Evolutionary conservation across 495 filamentous ascomycete species (phyloP).

Genomic region (Pyrenula massariospora): DNA sequence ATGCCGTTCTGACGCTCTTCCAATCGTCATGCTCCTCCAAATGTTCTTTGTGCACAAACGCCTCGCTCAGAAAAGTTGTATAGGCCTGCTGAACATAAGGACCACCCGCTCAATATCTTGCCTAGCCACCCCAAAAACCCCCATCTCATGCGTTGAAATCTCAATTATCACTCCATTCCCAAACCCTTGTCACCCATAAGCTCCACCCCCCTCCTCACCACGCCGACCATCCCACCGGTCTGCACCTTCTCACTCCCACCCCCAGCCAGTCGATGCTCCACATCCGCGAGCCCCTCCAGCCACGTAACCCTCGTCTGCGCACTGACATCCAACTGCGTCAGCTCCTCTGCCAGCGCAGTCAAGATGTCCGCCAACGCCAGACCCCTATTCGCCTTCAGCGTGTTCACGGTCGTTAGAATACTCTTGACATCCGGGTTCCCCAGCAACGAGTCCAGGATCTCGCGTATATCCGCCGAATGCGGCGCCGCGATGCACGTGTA

Average conservation of each 20-base stretch:
- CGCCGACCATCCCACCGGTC: constrained; percentile 84
- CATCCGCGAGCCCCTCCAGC: constrained; percentile 83
- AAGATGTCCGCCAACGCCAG: constrained; percentile 90
- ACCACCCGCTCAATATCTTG: too few species aligned
- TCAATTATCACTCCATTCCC: neutral
- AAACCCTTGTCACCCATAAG: constrained; percentile 33
- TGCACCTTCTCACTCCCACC: constrained; percentile 85
- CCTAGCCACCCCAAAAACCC: too few species aligned
- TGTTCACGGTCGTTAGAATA: constrained; percentile 75
- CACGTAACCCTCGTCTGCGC: constrained; percentile 78
- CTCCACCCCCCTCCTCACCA: constrained; percentile 78
- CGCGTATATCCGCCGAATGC: constrained; percentile 75
- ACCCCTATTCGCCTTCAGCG: constrained; percentile 75
- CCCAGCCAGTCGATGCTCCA: constrained; percentile 82
- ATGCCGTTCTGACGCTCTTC: too few species aligned
- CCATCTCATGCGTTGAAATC: too few species aligned
- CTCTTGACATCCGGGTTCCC: constrained; percentile 74
- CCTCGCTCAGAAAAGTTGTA: too few species aligned
- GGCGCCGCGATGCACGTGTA: constrained; percentile 97
- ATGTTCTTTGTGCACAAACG: too few species aligned
- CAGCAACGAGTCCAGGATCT: constrained; percentile 74
- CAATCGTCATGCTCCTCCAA: too few species aligned
- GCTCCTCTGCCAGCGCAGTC: constrained; percentile 68
- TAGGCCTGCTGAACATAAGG: too few species aligned
- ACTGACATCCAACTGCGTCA: constrained; percentile 74